A percentile compares a stretch with the other conserved stretches of the same genome.
These are phyloP conservation scores for Trichoderma harzianum DNA, from an alignment of 2,329 filamentous ascomycete genomes.

Conservation along the genomic window DNA sequence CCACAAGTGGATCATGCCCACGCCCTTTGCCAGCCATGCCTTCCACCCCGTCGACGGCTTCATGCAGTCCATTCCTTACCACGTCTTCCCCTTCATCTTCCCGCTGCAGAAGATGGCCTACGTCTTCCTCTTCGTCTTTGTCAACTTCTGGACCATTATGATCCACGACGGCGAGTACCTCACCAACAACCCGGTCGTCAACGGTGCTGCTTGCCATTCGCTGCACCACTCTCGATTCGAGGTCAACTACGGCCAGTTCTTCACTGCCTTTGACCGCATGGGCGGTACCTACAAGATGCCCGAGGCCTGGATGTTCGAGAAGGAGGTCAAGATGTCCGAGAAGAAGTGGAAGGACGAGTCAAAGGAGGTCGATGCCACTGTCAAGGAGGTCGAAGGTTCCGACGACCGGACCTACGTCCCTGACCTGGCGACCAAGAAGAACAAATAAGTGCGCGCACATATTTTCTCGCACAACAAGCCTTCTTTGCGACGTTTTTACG, in stretches of 20 bases:
- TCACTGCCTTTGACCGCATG: slow-evolving; percentile 84
- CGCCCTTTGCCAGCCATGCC: slow-evolving; percentile 85
- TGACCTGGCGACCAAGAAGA: slow-evolving; percentile 45
- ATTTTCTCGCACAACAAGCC: slow-evolving; percentile 13
- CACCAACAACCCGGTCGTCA: slow-evolving; percentile 84
- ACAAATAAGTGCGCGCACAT: slow-evolving; percentile 20
- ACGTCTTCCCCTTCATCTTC: slow-evolving; percentile 88
- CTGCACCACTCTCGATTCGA: slow-evolving; percentile 62
- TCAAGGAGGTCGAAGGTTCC: slow-evolving; percentile 65
- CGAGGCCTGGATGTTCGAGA: slow-evolving; percentile 80
- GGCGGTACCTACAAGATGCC: slow-evolving; percentile 84
- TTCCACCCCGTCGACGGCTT: slow-evolving; percentile 95
- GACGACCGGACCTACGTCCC: slow-evolving; percentile 49
- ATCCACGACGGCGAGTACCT: slow-evolving; percentile 96
- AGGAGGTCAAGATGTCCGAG: slow-evolving; percentile 80
- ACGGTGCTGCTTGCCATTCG: slow-evolving; percentile 86
- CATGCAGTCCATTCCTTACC: slow-evolving; percentile 84
- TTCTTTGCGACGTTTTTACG: neutral
- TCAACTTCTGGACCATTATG: slow-evolving; percentile 96
- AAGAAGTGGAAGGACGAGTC: slow-evolving; percentile 76
- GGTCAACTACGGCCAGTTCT: slow-evolving; percentile 89
- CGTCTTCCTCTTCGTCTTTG: slow-evolving; percentile 80
- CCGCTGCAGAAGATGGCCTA: slow-evolving; percentile 90
- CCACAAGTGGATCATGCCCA: slow-evolving; percentile 99
- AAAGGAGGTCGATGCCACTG: slow-evolving; percentile 71